phyloP scores from a whole-genome alignment of 2,329 filamentous ascomycete species.

The Escovopsis sp. region DNA sequence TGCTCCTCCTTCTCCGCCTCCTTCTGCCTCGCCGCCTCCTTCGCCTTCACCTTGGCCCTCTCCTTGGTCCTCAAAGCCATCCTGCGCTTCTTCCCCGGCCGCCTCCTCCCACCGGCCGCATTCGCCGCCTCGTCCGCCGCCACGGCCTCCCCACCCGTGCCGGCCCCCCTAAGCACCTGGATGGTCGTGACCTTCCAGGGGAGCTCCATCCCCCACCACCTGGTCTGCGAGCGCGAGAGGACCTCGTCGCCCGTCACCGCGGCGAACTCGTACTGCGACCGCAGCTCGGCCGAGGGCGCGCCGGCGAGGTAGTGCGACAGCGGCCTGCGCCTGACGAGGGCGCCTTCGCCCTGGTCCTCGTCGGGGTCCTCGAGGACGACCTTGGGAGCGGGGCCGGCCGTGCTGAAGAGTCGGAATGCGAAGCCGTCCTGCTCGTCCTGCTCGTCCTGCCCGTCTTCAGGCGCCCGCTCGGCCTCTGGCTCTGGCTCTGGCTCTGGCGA shows the following conservation, averaged over 20 bases:
- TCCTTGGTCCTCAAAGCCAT: constrained; percentile 34
- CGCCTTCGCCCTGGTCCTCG: constrained; percentile 23
- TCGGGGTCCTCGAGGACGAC: constrained; percentile 34
- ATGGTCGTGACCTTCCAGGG: constrained; percentile 43
- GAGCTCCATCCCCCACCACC: constrained; percentile 43
- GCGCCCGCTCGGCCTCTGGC: no score
- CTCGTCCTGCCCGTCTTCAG: background rate
- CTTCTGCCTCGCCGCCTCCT: constrained; percentile 23
- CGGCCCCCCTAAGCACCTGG: constrained; percentile 15
- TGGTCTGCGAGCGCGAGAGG: constrained; percentile 24
- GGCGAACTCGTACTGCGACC: constrained; percentile 25
- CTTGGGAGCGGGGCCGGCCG: constrained; percentile 28
- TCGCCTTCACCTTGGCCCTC: constrained; percentile 26
- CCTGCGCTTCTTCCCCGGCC: constrained; percentile 44
- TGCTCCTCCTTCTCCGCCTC: constrained; percentile 38
- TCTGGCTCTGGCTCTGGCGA: no score
- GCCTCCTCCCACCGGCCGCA: constrained; percentile 17
- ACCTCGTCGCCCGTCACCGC: constrained; percentile 41
- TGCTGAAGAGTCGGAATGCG: constrained; percentile 43
- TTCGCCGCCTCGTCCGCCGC: constrained; percentile 1
- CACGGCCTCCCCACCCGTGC: constrained; percentile 4
- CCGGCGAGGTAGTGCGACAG: constrained; percentile 34
- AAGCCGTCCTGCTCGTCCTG: constrained; percentile 11
- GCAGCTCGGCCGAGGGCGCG: constrained; percentile 21
- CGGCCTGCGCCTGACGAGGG: constrained; percentile 24